Conservation (phyloP, 495 filamentous ascomycete genomes). For the Hyaloscypha hepaticicola region DNA sequence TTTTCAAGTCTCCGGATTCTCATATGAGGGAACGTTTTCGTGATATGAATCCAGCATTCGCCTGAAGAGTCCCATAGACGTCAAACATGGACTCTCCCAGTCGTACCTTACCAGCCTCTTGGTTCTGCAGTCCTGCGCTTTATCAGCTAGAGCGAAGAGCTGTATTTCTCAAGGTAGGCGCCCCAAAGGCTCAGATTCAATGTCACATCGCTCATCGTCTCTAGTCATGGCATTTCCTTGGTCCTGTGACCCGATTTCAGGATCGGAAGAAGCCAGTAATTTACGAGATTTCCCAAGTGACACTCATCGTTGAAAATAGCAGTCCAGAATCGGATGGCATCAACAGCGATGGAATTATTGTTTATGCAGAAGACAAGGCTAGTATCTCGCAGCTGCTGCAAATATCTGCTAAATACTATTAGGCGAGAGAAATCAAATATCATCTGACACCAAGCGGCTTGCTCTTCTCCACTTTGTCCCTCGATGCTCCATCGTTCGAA, state of each 20-base stretch:
- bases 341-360: slow-evolving; percentile 41
- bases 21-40: neutral
- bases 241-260: slow-evolving; percentile 56
- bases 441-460: slow-evolving; percentile 56
- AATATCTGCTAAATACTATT: neutral
- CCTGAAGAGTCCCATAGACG: neutral
- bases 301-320: slow-evolving; percentile 44
- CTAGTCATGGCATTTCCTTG: slow-evolving; percentile 62
- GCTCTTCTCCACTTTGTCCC: slow-evolving; percentile 52
- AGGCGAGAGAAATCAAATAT: slow-evolving; percentile 22
- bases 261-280: slow-evolving; percentile 43
- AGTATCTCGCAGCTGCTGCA: slow-evolving; percentile 29
- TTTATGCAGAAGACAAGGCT: slow-evolving; percentile 35
- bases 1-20: neutral
- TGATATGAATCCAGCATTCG: neutral
- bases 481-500: slow-evolving; percentile 50
- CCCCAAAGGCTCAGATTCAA: slow-evolving; percentile 49
- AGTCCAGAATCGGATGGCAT: slow-evolving; percentile 34
- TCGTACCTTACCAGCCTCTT: slow-evolving; percentile 43
- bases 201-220: slow-evolving; percentile 36
- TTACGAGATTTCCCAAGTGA: slow-evolving; percentile 57
- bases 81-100: slow-evolving; percentile 24
- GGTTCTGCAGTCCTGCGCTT: slow-evolving; percentile 40
- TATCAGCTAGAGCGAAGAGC: slow-evolving; percentile 54
- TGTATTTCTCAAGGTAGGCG: slow-evolving; percentile 58